A percentile compares a stretch with the other conserved stretches of the same genome.
Conservation (phyloP, 768 basidiomycete genomes). For the Mycena belliarum region DNA sequence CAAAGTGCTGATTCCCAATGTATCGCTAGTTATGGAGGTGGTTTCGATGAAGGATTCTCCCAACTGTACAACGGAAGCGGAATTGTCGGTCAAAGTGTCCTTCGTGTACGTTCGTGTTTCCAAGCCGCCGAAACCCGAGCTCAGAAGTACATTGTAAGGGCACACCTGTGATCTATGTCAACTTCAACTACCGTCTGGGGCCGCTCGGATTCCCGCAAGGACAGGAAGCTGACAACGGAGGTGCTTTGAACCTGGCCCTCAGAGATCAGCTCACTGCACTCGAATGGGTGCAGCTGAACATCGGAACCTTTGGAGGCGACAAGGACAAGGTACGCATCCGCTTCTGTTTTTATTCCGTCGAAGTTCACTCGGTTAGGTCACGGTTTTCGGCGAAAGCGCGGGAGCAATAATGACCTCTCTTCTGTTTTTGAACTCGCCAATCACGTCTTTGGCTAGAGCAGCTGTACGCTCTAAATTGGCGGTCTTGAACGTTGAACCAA, state of each 20-base stretch:
- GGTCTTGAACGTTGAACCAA: too few species aligned
- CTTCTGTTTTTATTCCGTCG: background rate
- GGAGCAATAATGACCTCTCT: slow-evolving; percentile 45
- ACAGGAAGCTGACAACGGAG: slow-evolving; percentile 34
- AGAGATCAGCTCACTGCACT: slow-evolving; percentile 42
- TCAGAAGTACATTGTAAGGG: slow-evolving; percentile 20
- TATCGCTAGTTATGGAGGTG: slow-evolving; percentile 22
- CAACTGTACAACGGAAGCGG: slow-evolving; percentile 26
- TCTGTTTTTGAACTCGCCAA: slow-evolving; percentile 34
- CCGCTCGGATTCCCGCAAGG: slow-evolving; percentile 49
- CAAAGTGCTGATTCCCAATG: background rate
- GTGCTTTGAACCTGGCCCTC: slow-evolving; percentile 41
- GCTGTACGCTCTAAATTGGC: slow-evolving; percentile 26
- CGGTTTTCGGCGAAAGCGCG: slow-evolving; percentile 49
- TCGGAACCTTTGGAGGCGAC: slow-evolving; percentile 59
- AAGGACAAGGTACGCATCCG: slow-evolving; percentile 34
- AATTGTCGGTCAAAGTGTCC: slow-evolving; percentile 28
- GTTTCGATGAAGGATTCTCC: slow-evolving; percentile 25
- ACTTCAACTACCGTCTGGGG: slow-evolving; percentile 50
- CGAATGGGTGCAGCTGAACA: slow-evolving; percentile 55
- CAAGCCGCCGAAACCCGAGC: background rate
- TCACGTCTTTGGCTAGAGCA: slow-evolving; percentile 30
- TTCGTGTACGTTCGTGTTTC: slow-evolving; percentile 21
- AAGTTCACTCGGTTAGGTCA: slow-evolving; percentile 33
- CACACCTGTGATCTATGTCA: slow-evolving; percentile 47